Evolutionary conservation across 2,329 filamentous ascomycete genomes (phyloP).

Genomic region (Microdochium nivale): DNA sequence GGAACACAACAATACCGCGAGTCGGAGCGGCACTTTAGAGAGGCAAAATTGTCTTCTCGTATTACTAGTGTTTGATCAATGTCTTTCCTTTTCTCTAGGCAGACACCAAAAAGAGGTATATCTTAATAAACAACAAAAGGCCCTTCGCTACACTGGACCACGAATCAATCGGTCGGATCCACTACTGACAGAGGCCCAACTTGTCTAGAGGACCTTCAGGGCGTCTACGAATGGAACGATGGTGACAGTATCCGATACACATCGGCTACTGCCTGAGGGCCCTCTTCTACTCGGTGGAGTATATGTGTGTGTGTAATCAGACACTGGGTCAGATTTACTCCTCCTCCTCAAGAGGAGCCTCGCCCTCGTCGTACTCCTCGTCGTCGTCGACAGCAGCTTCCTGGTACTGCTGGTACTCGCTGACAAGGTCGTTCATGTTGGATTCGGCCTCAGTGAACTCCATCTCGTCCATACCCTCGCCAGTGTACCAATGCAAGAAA

Average conservation of each 20-base stretch:
- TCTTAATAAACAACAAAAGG: constrained; percentile 18
- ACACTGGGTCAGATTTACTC: constrained; percentile 23
- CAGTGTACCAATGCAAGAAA: constrained; percentile 99
- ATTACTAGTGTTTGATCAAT: neutral
- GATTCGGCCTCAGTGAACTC: constrained; percentile 99
- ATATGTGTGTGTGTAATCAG: neutral
- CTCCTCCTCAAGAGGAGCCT: constrained; percentile 67
- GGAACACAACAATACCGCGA: too few relatives aligned
- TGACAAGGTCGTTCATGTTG: constrained; percentile 99
- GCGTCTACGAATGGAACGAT: constrained; percentile 13
- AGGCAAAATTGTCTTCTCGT: neutral
- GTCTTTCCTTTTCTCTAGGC: neutral
- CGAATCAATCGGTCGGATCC: constrained; percentile 10
- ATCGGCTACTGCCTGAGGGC: neutral
- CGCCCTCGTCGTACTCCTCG: constrained; percentile 92
- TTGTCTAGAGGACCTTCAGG: constrained; percentile 13
- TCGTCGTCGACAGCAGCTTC: constrained; percentile 95
- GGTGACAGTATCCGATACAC: constrained; percentile 9
- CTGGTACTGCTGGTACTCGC: constrained; percentile 99
- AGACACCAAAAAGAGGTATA: constrained; percentile 16
- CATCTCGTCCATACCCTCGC: constrained; percentile 99
- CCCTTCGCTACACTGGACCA: constrained; percentile 13
- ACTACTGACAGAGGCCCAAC: constrained; percentile 16
- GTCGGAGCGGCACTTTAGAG: neutral
- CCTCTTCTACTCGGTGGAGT: neutral